Base-by-base conservation (phyloP, 768 basidiomycete species). In the Phanerochaete carnosa region DNA sequence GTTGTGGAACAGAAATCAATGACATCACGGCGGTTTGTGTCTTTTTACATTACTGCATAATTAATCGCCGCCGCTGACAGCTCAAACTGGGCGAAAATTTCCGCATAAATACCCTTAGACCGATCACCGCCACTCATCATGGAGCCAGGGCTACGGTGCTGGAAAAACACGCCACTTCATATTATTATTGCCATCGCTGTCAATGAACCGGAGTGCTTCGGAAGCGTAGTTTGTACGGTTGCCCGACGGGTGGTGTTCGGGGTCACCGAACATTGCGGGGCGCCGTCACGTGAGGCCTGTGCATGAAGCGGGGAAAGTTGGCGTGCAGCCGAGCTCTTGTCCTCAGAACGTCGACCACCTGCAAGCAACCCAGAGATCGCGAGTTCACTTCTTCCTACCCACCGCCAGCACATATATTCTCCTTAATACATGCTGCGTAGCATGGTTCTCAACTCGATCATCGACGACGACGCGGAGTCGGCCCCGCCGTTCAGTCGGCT, bases 401-500 rank as follows among this genome's bases (percentile, higher is more conserved):
- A 33, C 4, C 30, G 5, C 16, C 51, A 32, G 13, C 51, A 8
- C 51, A 52, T 32, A 29, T 19, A 52, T 19, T 19, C 39, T 43
- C 39, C 51, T 13, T 4, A 52, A 51, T 23, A 32, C 30, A 52
- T 45, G 26, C 28, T 45, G 22, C 25, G 19, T 45, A 45, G 28
- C n/a, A 47, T 30, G 28, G 56, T 46, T n/a, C 29, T 22, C 25
- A 30, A 16, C 26, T 16, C 56, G 30, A 45, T 33, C 29, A 3
- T 30, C 45, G 56, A 51, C 32, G 57, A 58, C 32, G 19, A 49
- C 6, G 25, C 22, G 11, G 46, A 58, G 57, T 45, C 45, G 43
- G 50, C 69, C 1, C 72, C 72, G 22, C 68, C 67, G 25, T 72
- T 66, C 69, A 68, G 59, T 70, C 75, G 59, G 64, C 69, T 68